Percentiles rank a stretch among this genome's conserved stretches.
These are phyloP conservation scores for Blastomyces gilchristii DNA, from an alignment of 2,329 filamentous ascomycete species.

Conservation along the genomic window DNA sequence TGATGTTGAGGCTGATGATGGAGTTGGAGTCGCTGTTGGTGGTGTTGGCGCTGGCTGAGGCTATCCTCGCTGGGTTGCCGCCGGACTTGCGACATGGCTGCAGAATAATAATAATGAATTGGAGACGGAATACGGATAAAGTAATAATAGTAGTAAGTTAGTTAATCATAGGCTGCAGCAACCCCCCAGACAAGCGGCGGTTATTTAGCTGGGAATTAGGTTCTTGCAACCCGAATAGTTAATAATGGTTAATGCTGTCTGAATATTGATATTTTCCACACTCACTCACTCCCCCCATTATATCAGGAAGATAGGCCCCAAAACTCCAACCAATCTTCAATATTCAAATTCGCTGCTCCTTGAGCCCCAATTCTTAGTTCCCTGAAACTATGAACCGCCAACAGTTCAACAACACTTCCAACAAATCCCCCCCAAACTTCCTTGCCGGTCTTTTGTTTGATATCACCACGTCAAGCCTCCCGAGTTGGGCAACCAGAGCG, in stretches of 20 bases:
- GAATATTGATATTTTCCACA: neutral
- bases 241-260: neutral
- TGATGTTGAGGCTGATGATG: neutral
- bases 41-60: neutral
- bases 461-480: neutral
- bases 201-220: no score
- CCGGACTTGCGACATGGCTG: slow-evolving; percentile 29
- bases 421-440: neutral
- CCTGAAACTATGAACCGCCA: neutral
- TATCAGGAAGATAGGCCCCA: neutral
- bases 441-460: neutral
- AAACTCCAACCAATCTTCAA: neutral
- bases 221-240: no score
- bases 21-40: neutral
- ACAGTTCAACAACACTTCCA: neutral
- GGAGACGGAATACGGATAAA: no score
- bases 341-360: neutral
- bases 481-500: neutral
- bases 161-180: no score
- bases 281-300: neutral
- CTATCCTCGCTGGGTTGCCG: slow-evolving; percentile 15
- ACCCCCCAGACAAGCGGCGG: no score
- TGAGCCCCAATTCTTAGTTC: neutral
- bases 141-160: no score
- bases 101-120: slow-evolving; percentile 5